Conservation (phyloP, 345 rosid genomes). For the Citrus mangshanensis region DNA sequence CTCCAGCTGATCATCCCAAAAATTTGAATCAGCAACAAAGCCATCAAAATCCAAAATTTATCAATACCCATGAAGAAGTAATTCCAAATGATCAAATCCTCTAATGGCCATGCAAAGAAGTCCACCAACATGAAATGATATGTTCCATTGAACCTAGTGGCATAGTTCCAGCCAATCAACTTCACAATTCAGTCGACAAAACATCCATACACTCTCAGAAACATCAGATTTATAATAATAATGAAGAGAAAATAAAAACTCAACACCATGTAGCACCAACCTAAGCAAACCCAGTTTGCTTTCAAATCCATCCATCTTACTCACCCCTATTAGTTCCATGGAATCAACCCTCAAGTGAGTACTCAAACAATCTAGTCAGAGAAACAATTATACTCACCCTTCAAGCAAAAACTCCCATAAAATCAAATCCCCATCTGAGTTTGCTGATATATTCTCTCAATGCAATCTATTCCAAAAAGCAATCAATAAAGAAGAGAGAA, state of each 20-base stretch:
- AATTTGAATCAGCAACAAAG: neutral
- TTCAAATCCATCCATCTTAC: neutral
- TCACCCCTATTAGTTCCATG: neutral
- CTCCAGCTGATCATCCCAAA: neutral
- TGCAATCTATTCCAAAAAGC: neutral
- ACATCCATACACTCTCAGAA: neutral
- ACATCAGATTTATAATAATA: no score
- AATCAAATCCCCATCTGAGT: neutral
- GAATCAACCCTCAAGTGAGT: neutral
- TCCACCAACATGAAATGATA: neutral
- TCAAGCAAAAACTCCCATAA: neutral
- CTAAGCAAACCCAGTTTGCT: no score
- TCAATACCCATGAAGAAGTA: neutral
- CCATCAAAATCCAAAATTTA: neutral
- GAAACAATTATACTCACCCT: neutral
- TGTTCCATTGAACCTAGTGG: neutral
- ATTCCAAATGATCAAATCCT: neutral
- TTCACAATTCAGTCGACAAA: neutral
- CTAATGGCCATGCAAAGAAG: neutral
- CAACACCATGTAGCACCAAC: neutral
- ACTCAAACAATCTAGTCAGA: neutral
- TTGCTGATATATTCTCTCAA: neutral
- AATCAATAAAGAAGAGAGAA: neutral
- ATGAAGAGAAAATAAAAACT: neutral
- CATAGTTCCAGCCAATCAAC: conserved; percentile 1